Evolutionary conservation across 148 eudicot species (phyloP), one percentile per base, ranked within the genome.

Genomic region (Nepenthes gracilis): DNA sequence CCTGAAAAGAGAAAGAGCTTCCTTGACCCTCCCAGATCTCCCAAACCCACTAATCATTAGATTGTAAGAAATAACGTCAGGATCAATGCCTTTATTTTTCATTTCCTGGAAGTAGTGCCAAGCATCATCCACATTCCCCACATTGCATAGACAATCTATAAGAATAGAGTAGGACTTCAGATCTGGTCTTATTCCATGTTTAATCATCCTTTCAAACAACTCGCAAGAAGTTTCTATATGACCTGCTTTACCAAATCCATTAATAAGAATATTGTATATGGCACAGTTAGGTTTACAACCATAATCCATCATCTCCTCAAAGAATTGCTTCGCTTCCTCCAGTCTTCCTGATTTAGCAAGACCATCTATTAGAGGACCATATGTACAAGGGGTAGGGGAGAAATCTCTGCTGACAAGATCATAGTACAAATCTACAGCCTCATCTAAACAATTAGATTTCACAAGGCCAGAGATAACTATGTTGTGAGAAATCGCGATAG

Each of bases 221-320:
- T 70, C 75, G 63, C 66, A 60, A 47, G 96, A 88, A 53, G 75
- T 76, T 61, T 93, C 91, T 55, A 82, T 63, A 74, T 93, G 82
- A 57, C 98, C 98, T 1, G 84, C 62, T 84, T 93, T 93, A 49
- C 98, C 98, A 64, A 78, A 88, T 45, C 98, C 98, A 63, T 93
- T 93, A 37, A 93, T 82, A 32, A 93, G 85, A 64, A 93, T 93
- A 59, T 93, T 93, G 55, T 88, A 93, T 63, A 93, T 79, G 61
- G 91, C 98, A 80, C 81, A 70, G 33, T 93, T 86, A 2, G 87
- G 98, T 74, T 74, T 67, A 76, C 95, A 86, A 58, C 95, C 96
- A 78, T 84, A 84, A 34, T 82, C 80, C 5, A 61, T 58, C 98
- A 93, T 93, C 71, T 80, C 91, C 55, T 79, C 82, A 58, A 93